Conservation (phyloP, 2,329 filamentous ascomycete genomes). For the Colletotrichum truncatum region DNA sequence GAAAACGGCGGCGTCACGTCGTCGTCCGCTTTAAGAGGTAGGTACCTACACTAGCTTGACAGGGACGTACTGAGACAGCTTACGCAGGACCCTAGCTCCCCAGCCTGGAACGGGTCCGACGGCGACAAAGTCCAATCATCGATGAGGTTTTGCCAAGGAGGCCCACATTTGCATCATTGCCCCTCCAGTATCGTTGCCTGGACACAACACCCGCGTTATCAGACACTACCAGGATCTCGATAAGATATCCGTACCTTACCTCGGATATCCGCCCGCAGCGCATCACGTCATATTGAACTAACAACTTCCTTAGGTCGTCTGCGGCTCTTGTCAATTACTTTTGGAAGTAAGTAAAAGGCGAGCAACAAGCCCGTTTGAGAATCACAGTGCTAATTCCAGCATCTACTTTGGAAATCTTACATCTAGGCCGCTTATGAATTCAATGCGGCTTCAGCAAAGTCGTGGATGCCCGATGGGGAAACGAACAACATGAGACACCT, state of each 20-base stretch:
- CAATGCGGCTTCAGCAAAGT: too few species aligned
- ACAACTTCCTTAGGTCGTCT: too few species aligned
- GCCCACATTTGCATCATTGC: neutral
- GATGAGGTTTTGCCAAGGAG: neutral
- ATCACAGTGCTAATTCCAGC: too few species aligned
- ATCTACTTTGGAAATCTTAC: too few species aligned
- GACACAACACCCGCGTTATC: neutral
- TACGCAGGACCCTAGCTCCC: slow-evolving; percentile 13
- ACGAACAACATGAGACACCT: neutral
- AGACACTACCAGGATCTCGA: neutral
- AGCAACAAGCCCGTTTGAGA: too few species aligned
- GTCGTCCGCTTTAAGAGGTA: neutral
- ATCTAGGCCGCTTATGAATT: neutral
- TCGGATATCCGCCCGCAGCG: slow-evolving; percentile 10
- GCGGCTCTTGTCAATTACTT: too few species aligned
- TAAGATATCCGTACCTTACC: slow-evolving; percentile 3
- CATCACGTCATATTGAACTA: too few species aligned
- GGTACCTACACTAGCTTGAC: neutral
- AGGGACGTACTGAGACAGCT: slow-evolving; percentile 4
- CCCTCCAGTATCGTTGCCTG: slow-evolving; percentile 5
- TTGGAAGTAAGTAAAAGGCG: too few species aligned
- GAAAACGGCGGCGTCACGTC: neutral
- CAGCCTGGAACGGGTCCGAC: slow-evolving; percentile 2
- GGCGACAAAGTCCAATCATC: neutral
- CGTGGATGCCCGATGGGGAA: neutral